Evolutionary conservation across 352 stramenopile genomes (phyloP).

Genomic region (Phytophthora hybrid): DNA sequence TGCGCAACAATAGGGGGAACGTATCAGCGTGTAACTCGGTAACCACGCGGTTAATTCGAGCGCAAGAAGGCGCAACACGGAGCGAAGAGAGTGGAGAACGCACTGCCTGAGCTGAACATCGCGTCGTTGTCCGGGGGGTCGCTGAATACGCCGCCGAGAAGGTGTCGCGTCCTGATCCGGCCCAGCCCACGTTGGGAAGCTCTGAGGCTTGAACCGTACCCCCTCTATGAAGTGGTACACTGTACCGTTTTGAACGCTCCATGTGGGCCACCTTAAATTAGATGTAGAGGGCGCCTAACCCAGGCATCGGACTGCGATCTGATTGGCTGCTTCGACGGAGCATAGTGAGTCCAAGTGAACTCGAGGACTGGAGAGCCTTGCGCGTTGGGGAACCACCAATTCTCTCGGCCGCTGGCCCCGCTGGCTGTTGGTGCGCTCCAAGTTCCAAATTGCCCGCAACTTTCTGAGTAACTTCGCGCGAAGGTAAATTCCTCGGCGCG

Average conservation of each 20-base stretch:
- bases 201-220: not conserved
- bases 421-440: slow-evolving; percentile 55
- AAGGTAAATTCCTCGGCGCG: slow-evolving; percentile 56
- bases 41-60: not conserved
- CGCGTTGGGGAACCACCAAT: slow-evolving; percentile 87
- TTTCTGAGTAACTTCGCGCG: slow-evolving; percentile 82
- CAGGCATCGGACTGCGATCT: slow-evolving; percentile 9
- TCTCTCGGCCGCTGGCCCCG: slow-evolving; percentile 37
- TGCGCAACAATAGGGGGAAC: slow-evolving; percentile 7
- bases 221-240: slow-evolving; percentile 7
- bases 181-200: not conserved
- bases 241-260: slow-evolving; percentile 4
- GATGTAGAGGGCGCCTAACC: not conserved
- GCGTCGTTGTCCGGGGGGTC: slow-evolving; percentile 1
- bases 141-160: slow-evolving; percentile 1
- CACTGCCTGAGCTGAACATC: slow-evolving; percentile 54
- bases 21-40: slow-evolving; percentile 18
- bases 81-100: slow-evolving; percentile 18
- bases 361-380: slow-evolving; percentile 76
- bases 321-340: slow-evolving; percentile 51
- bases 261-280: slow-evolving; percentile 18
- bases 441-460: slow-evolving; percentile 92
- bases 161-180: slow-evolving; percentile 3
- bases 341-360: slow-evolving; percentile 75
- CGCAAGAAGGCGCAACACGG: not conserved